Evolutionary conservation across 2,329 filamentous ascomycete species (phyloP).

Genomic region (Ophiostoma montium): DNA sequence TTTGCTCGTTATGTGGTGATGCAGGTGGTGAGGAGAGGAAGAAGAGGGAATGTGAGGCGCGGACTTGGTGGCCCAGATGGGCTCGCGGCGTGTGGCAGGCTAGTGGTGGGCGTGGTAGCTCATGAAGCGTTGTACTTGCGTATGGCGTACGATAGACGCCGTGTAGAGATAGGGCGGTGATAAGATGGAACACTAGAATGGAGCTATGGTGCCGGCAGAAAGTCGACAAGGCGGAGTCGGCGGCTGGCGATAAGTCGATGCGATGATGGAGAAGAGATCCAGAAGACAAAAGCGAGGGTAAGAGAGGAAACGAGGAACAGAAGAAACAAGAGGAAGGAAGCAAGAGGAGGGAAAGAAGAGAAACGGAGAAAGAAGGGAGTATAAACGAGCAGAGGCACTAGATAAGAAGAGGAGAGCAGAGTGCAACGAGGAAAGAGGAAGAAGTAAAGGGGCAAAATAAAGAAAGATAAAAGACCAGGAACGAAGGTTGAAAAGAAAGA

Average conservation of each 20-base stretch:
- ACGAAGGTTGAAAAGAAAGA: not conserved
- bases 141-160: too few relatives aligned
- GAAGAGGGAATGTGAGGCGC: not conserved
- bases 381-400: not conserved
- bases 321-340: not conserved
- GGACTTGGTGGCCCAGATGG: conserved; percentile 7
- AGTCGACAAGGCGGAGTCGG: not conserved
- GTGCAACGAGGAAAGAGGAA: not conserved
- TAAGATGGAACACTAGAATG: conserved; percentile 8
- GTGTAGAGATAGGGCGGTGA: conserved; percentile 12
- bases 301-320: not conserved
- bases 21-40: not conserved
- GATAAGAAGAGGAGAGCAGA: not conserved
- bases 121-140: conserved; percentile 9
- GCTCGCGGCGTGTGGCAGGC: conserved; percentile 9
- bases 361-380: not conserved
- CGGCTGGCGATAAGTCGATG: not conserved
- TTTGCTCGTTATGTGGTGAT: not conserved
- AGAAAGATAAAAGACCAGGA: not conserved
- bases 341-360: not conserved
- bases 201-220: not conserved
- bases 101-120: conserved; percentile 5
- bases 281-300: not conserved
- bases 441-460: not conserved
- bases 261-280: not conserved